Percentiles rank a stretch among this genome's conserved stretches.
Evolutionary conservation across 768 basidiomycete genomes (phyloP).

Genomic region (Suillus plorans): DNA sequence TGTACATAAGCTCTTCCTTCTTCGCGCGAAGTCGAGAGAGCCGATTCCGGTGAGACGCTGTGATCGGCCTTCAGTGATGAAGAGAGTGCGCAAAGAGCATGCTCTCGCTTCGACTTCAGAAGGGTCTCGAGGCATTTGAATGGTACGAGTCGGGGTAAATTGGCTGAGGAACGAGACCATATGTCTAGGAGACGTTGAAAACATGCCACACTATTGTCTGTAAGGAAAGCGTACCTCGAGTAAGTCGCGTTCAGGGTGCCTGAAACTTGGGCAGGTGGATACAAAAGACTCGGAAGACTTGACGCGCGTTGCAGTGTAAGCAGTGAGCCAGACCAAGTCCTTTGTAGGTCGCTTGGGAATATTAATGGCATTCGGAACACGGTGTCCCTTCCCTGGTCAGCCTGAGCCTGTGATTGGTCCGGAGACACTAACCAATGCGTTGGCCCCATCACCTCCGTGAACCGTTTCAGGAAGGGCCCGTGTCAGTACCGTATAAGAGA

Average conservation of each 20-base stretch:
- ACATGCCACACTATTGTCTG: not conserved
- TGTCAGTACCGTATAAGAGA: no score
- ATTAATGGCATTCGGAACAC: no score
- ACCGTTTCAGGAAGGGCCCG: no score
- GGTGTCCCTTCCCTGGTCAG: no score
- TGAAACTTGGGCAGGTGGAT: constrained; percentile 15
- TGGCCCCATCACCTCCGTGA: no score
- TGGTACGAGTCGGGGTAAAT: constrained; percentile 84
- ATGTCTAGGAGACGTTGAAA: constrained; percentile 46
- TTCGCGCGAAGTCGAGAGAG: constrained; percentile 66
- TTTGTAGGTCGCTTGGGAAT: no score
- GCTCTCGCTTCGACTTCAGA: constrained; percentile 89
- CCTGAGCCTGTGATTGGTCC: no score
- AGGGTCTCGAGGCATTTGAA: constrained; percentile 70
- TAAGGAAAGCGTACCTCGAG: constrained; percentile 44
- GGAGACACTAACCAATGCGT: no score
- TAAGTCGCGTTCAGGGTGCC: constrained; percentile 22
- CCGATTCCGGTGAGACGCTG: constrained; percentile 43
- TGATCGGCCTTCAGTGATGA: constrained; percentile 49
- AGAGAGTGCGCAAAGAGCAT: constrained; percentile 71
- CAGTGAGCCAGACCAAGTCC: no score
- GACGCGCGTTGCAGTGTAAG: not conserved
- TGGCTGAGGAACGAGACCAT: constrained; percentile 84
- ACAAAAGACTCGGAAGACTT: constrained; percentile 14
- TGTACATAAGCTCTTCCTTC: constrained; percentile 80